phyloP scores from a whole-genome alignment of 306 rosid species.

The Trifolium dubium region DNA sequence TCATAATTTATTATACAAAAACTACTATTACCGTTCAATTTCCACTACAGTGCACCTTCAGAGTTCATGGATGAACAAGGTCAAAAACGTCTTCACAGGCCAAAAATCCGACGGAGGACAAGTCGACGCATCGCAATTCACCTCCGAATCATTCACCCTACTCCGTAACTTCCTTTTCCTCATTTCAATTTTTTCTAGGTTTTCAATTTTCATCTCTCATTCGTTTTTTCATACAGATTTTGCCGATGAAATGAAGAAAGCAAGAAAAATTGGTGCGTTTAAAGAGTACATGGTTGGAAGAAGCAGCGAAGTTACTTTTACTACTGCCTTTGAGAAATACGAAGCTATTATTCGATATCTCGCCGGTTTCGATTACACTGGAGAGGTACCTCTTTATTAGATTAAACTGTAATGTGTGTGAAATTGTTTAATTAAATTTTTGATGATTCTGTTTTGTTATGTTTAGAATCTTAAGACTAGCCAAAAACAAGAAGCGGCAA shows the following conservation, averaged over 20 bases:
- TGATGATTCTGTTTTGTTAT: slow-evolving; percentile 31
- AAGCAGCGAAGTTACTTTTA: slow-evolving; percentile 82
- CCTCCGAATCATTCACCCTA: slow-evolving; percentile 65
- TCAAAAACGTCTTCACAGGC: slow-evolving; percentile 81
- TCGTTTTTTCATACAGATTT: slow-evolving; percentile 49
- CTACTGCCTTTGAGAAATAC: slow-evolving; percentile 66
- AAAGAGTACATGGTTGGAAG: slow-evolving; percentile 83
- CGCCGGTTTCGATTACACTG: slow-evolving; percentile 69
- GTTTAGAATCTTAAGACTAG: slow-evolving; percentile 59
- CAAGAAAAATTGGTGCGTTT: slow-evolving; percentile 64
- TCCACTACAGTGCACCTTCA: slow-evolving; percentile 64
- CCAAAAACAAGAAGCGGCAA: slow-evolving; percentile 86
- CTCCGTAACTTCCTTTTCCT: slow-evolving; percentile 55
- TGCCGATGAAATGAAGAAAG: slow-evolving; percentile 79
- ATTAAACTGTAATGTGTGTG: not conserved
- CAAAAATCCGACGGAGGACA: slow-evolving; percentile 37
- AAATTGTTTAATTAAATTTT: not conserved
- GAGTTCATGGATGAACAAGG: slow-evolving; percentile 74
- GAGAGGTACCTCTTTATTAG: slow-evolving; percentile 61
- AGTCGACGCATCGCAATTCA: slow-evolving; percentile 35
- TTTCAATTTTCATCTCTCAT: not conserved
- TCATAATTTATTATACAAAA: slow-evolving; percentile 31
- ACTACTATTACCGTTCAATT: slow-evolving; percentile 56
- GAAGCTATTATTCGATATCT: slow-evolving; percentile 79
- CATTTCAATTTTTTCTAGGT: not conserved